Evolutionary conservation across 2,329 filamentous ascomycete genomes (phyloP).

Genomic region (Ploettnerulaceae sp.): DNA sequence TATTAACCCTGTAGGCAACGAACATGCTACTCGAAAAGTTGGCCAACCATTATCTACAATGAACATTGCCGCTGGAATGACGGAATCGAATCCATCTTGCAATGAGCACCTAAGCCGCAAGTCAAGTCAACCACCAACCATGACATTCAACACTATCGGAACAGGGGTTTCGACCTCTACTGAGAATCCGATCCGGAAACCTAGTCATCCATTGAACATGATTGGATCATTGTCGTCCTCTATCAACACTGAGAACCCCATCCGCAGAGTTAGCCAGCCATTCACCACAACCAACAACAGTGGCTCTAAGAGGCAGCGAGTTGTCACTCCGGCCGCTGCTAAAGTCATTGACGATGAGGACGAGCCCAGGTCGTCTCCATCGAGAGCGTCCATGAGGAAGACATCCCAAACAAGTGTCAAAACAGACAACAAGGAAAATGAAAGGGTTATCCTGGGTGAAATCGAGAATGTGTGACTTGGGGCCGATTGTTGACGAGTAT

Average conservation of each 20-base stretch:
- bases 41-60: neutral
- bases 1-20: constrained; percentile 8
- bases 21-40: constrained; percentile 17
- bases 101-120: too few species aligned
- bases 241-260: constrained; percentile 9
- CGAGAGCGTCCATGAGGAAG: constrained; percentile 20
- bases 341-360: constrained; percentile 46
- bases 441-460: constrained; percentile 21
- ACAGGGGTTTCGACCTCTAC: neutral
- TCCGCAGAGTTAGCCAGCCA: constrained; percentile 8
- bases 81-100: neutral
- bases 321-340: constrained; percentile 44
- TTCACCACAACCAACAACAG: constrained; percentile 21
- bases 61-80: neutral
- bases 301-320: constrained; percentile 41
- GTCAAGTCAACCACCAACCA: too few species aligned
- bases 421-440: constrained; percentile 18
- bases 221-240: neutral
- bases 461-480: constrained; percentile 25
- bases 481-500: neutral
- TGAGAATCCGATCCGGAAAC: neutral
- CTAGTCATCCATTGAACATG: neutral
- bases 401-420: constrained; percentile 19
- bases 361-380: constrained; percentile 36
- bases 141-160: neutral